Base-by-base conservation (phyloP, 495 filamentous ascomycete genomes). In the Penicillium cosmopolitanum region DNA sequence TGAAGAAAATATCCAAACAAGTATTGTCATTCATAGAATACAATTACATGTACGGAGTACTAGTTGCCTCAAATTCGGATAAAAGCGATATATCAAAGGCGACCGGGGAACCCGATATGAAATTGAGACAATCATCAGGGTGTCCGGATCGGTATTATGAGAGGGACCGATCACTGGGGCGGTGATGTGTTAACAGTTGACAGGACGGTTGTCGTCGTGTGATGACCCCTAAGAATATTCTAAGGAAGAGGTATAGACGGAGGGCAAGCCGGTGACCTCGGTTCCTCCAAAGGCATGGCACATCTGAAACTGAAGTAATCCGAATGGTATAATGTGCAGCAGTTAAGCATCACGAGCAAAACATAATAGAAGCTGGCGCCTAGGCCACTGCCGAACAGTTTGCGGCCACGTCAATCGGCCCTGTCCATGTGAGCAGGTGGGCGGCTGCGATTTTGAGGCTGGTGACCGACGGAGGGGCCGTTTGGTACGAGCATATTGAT, bases 331-430 rank as follows among this genome's bases (percentile, higher is more conserved):
- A 31, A 35, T 44, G 21, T 28, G 5, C 5, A 28, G 6, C 16
- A 19, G 3, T 42, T 23, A 2, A 31, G 11, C 36, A 25, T 68
- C 63, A 69, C 64, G 53, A 62, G 60, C 28, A 60, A 51, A 8
- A 43, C 16, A n/a, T 16, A 44, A 19, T 36, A 31, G 35, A 13
- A 50, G 35, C 43, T 44, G 36, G 21, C 34, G 51, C 58, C 21
- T 44, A 15, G 18, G 16, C 40, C 33, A 36, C 55, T 19, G 52
- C 66, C 28, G 58, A 66, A 68, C 60, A 33, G 53, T 62, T 56
- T 13, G 50, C 40, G 51, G 66, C 66, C 67, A 68, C 67, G 67
- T 66, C 67, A 68, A 70, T 62, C 11, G 23, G 35, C 19, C 13
- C 16, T 53, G 55, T 53, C 61, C 67, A 64, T 66, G 66, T 70